Base-by-base conservation (phyloP, 345 rosid genomes). In the Erodium maritimum region DNA sequence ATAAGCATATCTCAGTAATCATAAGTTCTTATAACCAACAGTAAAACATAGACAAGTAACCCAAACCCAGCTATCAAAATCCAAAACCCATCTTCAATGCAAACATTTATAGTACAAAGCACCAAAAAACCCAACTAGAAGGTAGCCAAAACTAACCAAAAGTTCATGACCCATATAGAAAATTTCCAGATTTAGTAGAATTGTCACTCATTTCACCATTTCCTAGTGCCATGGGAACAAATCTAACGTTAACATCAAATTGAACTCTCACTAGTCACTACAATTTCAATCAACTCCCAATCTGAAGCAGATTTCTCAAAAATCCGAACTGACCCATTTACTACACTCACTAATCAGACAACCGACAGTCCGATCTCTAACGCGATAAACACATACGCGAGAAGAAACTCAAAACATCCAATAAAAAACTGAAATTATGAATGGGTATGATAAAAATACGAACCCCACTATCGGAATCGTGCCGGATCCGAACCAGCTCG, bases 391-490 rank as follows among this genome's bases (percentile, higher is more conserved):
- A 56, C 19, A 45, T 5, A 5, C 25, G 34, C 2, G 6, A 22
- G 17, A 33, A 1, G 8, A 54, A 24, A 20, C 3, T 4, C 56
- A 24, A 13, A 25, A 19, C 23, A 51, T 20, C 3, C 6, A 2
- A 67, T 23, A 8, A 21, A 29, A 29, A 29, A 29, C 37, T 29
- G 37, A 29, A 29, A 29, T 29, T 29, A 5, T 11, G 37, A 29
- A 29, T 29, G 48, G 48, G 48, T 42, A 11, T 5, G 63, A 55
- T 13, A 24, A 62, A 64, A 62, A 23, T 54, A 87, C 96, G 50
- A 68, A 94, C 99, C 91, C 86, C 96, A 54, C 95, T 76, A 58
- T 94, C 97, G 59, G 96, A 94, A 73, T 94, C 99, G 64, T 94
- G 91, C 23, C 86, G 96, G 70, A 94, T 94, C 75, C 97, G 95